Base-by-base conservation (phyloP, 2,329 filamentous ascomycete genomes). In the Beauveria rudraprayagi region DNA sequence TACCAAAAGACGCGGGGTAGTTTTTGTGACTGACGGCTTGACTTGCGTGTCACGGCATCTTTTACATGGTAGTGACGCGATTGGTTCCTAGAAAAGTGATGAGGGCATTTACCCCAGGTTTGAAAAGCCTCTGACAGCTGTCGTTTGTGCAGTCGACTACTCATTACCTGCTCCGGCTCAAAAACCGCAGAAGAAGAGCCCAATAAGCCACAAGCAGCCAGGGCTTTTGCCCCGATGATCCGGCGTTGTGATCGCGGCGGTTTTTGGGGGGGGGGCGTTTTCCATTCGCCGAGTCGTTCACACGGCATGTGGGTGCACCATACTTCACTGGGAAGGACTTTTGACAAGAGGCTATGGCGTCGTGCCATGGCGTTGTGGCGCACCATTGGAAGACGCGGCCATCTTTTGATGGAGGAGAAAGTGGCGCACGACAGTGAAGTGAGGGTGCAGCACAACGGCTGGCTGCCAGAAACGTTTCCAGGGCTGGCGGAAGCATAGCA, bases 221-320 rank as follows among this genome's bases (percentile, higher is more conserved):
- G 40, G 41, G 50, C 56, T 34, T 41, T 16, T 48, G 56, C 50
- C 30, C 57, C 57, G 57, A 60, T 53, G 50, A 60, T 53, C 57
- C 57, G 57, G 41, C 44, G n/a, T 54, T n/a, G 40, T 59, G 57
- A 60, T 60, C 50, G 57, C 24, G 50, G 50, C 46, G 57, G 50
- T 30, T 40, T 47, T 47, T 28, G 14, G 34, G 26, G 50, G 34
- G 26, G 50, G 26, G 48, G 17, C 7, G 19, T n/a, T 4, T 47
- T 37, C 47, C 19, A 60, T 60, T 60, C 50, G 57, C 54, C n/a
- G 57, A 54, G 37, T 60, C 57, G 57, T 60, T 60, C 57, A 60
- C 37, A 40, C 43, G 24, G 46, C 37, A 46, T 40, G 41, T 54
- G 57, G 48, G 50, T 28, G 19, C 40, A 10, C 57, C 26, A 60